Percentiles rank a stretch among this genome's conserved stretches.
Conservation (phyloP, 2,329 filamentous ascomycete genomes). For the Clarireedia monteithiana region DNA sequence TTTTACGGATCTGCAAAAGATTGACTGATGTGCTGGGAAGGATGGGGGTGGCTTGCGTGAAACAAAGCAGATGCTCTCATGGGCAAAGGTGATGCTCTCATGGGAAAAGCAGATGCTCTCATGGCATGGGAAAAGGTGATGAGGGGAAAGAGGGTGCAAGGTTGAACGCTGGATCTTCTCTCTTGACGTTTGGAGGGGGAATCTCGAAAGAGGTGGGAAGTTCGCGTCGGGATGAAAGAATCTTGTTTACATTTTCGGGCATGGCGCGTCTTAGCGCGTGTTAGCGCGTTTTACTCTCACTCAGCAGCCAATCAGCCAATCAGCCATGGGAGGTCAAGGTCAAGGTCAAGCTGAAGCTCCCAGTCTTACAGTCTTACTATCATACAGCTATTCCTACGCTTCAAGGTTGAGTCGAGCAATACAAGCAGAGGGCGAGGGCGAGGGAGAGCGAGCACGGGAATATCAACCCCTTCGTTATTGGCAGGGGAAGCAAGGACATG, state of each 20-base stretch:
- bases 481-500: neutral
- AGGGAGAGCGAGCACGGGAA: too few relatives aligned
- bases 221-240: neutral
- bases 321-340: too few relatives aligned
- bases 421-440: too few relatives aligned
- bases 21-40: too few relatives aligned
- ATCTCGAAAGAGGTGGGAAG: neutral
- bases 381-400: neutral
- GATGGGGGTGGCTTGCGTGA: too few relatives aligned
- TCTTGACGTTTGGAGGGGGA: neutral
- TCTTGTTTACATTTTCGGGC: constrained; percentile 2
- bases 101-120: too few relatives aligned
- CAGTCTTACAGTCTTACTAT: too few relatives aligned
- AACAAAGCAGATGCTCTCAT: too few relatives aligned
- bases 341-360: neutral
- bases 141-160: neutral
- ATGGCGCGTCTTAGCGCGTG: neutral
- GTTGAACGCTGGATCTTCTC: neutral
- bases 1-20: neutral
- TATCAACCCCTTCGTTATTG: too few relatives aligned
- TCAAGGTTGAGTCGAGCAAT: too few relatives aligned
- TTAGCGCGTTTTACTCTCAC: neutral
- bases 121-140: neutral
- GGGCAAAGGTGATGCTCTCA: too few relatives aligned
- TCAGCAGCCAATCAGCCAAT: neutral